Conservation (phyloP, 192 early-diverging fungal species). For the Gigaspora rosea region DNA sequence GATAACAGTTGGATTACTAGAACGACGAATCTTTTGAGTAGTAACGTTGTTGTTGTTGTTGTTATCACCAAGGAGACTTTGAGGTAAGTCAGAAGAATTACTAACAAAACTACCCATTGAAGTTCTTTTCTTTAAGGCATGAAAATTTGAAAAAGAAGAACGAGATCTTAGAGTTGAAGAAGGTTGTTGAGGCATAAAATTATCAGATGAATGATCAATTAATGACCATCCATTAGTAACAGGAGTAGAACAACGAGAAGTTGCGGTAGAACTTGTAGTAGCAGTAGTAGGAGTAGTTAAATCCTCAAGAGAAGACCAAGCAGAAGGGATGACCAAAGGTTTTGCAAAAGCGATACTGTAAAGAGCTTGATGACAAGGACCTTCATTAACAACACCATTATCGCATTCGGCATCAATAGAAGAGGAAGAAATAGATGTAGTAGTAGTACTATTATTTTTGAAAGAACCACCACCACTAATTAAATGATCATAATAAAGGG, state of each 20-base stretch:
- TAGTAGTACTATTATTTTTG: background rate
- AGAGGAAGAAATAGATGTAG: no score
- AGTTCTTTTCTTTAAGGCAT: background rate
- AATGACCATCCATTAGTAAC: background rate
- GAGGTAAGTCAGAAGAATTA: background rate
- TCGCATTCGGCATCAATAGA: background rate
- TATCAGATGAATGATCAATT: background rate
- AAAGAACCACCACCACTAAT: slow-evolving; percentile 20
- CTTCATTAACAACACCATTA: background rate
- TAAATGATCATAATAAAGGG: slow-evolving; percentile 23
- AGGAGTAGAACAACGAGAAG: slow-evolving; percentile 23
- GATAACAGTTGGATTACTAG: background rate
- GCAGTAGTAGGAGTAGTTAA: slow-evolving; percentile 11
- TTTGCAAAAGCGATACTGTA: background rate
- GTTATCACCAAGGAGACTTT: background rate
- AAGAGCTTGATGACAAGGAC: background rate
- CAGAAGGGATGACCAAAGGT: background rate
- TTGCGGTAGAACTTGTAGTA: slow-evolving; percentile 9
- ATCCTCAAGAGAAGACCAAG: slow-evolving; percentile 23
- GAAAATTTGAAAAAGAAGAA: background rate
- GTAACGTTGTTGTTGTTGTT: background rate
- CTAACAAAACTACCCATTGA: background rate
- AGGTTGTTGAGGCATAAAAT: background rate
- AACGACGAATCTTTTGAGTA: background rate
- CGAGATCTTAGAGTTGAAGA: background rate